Base-by-base conservation (phyloP, 495 filamentous ascomycete genomes). In the Penicillium pulvis region DNA sequence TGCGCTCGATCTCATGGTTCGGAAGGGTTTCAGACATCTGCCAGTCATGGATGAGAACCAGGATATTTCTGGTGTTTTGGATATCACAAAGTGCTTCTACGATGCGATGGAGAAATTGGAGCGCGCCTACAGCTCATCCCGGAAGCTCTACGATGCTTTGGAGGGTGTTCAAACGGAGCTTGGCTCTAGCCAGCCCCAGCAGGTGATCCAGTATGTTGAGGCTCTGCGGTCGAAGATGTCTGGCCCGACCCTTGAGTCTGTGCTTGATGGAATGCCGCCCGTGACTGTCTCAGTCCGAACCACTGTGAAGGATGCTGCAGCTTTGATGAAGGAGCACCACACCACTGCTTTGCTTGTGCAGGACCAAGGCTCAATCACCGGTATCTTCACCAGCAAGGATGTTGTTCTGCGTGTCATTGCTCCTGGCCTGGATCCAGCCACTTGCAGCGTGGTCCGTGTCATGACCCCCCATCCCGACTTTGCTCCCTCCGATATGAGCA, bases 41-140 rank as follows among this genome's bases (percentile, higher is more conserved):
- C 94, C 94, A 3, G 94, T 98, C 45, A 98, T 98, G 94, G 94
- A 98, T 72, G 94, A 98, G 81, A 97, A 98, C 75, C 93, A 98
- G 71, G 92, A 98, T 69, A 98, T 98, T 56, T 97, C 93, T 17
- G 94, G 94, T 76, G 92, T 98, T 60, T 81, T 98, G 46, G 94
- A 98, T 79, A 98, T 98, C 68, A 98, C 94, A 28, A 98, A 98
- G 76, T 98, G 94, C 77, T 98, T 98, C 76, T 98, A 98, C 72
- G 94, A 98, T 78, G 94, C 94, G 43, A 98, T 98, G 94, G 94
- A 98, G 79, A 98, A 98, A 76, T 74, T 98, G 57, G 94, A 98
- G 74, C 87, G 94, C 48, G 95, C 94, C 19, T 98, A 98, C 73
- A 90, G 90, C 68, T 98, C 95, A 41, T 98, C 95, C 16, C 83